phyloP scores from a whole-genome alignment of 495 filamentous ascomycete species.

The Choiromyces venosus region DNA sequence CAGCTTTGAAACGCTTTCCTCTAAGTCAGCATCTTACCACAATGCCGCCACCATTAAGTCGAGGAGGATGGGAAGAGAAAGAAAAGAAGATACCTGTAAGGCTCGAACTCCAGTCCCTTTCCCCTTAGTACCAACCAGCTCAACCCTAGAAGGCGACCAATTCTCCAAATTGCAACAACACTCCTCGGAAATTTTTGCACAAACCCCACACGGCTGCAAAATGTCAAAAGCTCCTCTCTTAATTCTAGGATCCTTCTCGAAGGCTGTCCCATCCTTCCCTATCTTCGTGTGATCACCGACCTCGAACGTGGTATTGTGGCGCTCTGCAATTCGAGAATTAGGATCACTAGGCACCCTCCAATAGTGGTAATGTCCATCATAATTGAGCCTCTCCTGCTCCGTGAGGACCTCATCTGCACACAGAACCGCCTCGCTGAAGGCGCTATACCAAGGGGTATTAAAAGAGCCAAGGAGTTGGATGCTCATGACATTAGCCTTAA shows the following conservation, averaged over 20 bases:
- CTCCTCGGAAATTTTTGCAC: neutral
- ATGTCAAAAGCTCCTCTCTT: neutral
- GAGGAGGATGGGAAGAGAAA: neutral
- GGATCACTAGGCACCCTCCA: conserved; percentile 11
- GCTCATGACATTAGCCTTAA: conserved; percentile 6
- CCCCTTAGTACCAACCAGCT: conserved; percentile 2
- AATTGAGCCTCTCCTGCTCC: neutral
- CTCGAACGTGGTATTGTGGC: neutral
- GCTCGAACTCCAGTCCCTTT: conserved; percentile 20
- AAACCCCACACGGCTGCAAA: conserved; percentile 3
- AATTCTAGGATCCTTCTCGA: conserved; percentile 1
- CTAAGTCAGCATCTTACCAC: neutral
- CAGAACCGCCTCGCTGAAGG: conserved; percentile 7
- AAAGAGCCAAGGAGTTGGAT: conserved; percentile 24
- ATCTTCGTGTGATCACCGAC: conserved; percentile 20
- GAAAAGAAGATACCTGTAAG: conserved; percentile 16
- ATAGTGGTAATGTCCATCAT: conserved; percentile 20
- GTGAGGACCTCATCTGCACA: neutral
- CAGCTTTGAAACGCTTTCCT: conserved; percentile 11
- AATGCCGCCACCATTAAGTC: neutral
- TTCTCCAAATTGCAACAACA: conserved; percentile 13
- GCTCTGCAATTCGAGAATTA: conserved; percentile 1
- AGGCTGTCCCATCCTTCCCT: neutral
- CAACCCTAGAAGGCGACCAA: conserved; percentile 20
- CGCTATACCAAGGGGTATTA: conserved; percentile 10